A percentile compares a stretch with the other conserved stretches of the same genome.
phyloP scores from a whole-genome alignment of 768 basidiomycete genomes.

The Cystobasidium onofrii region DNA sequence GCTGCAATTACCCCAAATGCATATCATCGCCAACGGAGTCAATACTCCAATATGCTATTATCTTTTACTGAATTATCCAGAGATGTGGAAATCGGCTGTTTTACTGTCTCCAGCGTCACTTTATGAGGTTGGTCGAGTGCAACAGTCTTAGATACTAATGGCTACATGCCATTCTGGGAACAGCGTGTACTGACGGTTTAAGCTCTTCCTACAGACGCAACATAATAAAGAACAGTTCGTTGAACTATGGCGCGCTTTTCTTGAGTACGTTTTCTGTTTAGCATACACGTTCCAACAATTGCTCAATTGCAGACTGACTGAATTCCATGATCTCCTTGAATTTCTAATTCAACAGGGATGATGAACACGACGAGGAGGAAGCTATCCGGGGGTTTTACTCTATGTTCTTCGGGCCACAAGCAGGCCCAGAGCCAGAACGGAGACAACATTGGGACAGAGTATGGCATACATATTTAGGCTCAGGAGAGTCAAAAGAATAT shows the following conservation, averaged over 20 bases:
- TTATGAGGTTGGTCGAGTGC: background rate
- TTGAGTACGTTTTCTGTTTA: background rate
- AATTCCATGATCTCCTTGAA: too few relatives aligned
- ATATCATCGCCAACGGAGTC: background rate
- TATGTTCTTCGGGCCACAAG: background rate
- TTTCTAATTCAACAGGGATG: background rate
- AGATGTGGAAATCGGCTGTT: conserved; percentile 1
- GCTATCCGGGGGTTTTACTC: background rate
- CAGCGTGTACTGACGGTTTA: too few relatives aligned
- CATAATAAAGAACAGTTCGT: background rate
- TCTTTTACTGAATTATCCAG: background rate
- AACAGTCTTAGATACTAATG: too few relatives aligned
- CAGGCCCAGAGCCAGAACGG: background rate
- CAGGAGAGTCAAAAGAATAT: background rate
- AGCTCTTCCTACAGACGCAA: background rate
- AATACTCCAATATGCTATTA: conserved; percentile 8
- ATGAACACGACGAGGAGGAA: background rate
- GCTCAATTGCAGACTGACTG: too few relatives aligned
- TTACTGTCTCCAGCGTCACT: conserved; percentile 3
- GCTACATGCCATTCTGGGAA: too few relatives aligned
- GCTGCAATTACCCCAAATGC: background rate
- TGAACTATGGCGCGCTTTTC: background rate
- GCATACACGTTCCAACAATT: too few relatives aligned
- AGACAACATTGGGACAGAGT: background rate
- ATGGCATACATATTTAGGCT: background rate